A percentile compares a stretch with the other conserved stretches of the same genome.
Conservation (phyloP, 2,329 filamentous ascomycete species). For the Xylariaceae sp. region DNA sequence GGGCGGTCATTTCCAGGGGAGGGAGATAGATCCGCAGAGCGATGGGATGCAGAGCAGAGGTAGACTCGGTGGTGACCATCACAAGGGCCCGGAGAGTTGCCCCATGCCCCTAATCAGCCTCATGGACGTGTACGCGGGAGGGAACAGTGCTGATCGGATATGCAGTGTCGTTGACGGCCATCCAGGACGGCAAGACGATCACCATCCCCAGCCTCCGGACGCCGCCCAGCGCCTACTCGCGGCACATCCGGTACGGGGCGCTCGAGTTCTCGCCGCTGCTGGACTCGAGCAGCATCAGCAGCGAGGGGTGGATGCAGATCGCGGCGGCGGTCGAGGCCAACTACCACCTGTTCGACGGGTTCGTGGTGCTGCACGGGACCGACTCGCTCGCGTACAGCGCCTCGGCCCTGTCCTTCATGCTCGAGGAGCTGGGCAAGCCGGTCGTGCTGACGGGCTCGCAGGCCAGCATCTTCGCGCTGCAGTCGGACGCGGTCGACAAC, state of each 20-base stretch:
- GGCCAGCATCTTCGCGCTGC: slow-evolving; percentile 81
- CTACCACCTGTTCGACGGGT: slow-evolving; percentile 82
- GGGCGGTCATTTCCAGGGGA: no score
- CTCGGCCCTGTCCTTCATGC: slow-evolving; percentile 88
- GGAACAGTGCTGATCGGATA: background rate
- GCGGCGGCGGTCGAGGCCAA: slow-evolving; percentile 73
- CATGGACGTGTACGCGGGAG: no score
- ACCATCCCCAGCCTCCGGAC: slow-evolving; percentile 66
- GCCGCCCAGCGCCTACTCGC: slow-evolving; percentile 69
- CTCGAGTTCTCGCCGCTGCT: slow-evolving; percentile 79
- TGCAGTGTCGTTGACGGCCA: slow-evolving; percentile 43
- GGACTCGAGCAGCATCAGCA: slow-evolving; percentile 85
- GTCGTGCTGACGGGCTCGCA: slow-evolving; percentile 79
- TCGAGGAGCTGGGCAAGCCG: slow-evolving; percentile 77
- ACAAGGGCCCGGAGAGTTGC: no score
- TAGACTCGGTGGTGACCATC: background rate
- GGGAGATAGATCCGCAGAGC: no score
- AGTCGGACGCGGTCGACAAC: slow-evolving; percentile 88
- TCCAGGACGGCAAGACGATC: slow-evolving; percentile 40
- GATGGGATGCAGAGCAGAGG: background rate
- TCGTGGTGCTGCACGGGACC: slow-evolving; percentile 85
- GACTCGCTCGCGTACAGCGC: slow-evolving; percentile 86
- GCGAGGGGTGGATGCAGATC: slow-evolving; percentile 78
- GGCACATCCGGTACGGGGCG: slow-evolving; percentile 75
- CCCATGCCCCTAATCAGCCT: no score